A percentile compares a stretch with the other conserved stretches of the same genome.
Evolutionary conservation across 1,139 yeast species (phyloP).

Genomic region (Suhomyces coccinellae): DNA sequence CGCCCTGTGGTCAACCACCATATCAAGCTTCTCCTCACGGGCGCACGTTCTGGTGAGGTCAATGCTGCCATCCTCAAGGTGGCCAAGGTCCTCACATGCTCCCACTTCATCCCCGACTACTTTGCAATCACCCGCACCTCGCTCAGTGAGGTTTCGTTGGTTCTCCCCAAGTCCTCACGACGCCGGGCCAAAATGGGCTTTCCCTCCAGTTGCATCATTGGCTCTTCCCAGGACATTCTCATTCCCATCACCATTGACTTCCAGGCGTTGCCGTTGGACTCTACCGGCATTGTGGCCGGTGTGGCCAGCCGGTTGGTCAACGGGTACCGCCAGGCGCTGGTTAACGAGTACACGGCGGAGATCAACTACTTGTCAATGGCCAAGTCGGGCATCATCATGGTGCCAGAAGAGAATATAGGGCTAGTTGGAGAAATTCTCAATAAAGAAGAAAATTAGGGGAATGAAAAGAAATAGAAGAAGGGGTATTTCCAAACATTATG

Average conservation of each 20-base stretch:
- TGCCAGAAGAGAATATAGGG: constrained; percentile 52
- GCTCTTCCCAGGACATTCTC: constrained; percentile 57
- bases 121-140: constrained; percentile 62
- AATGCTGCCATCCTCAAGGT: constrained; percentile 39
- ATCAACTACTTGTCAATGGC: constrained; percentile 68
- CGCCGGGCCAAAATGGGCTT: constrained; percentile 42
- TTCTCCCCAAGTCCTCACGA: constrained; percentile 49
- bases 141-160: constrained; percentile 52
- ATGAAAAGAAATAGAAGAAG: not conserved
- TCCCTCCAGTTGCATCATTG: constrained; percentile 46
- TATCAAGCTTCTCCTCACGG: constrained; percentile 55
- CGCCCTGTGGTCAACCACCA: constrained; percentile 45
- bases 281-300: constrained; percentile 70
- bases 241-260: constrained; percentile 61
- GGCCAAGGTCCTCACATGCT: constrained; percentile 30
- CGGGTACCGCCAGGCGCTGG: constrained; percentile 25
- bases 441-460: not conserved
- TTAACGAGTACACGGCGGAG: constrained; percentile 36
- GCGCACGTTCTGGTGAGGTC: constrained; percentile 56
- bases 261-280: constrained; percentile 55
- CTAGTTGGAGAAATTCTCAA: constrained; percentile 11
- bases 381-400: constrained; percentile 58
- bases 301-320: constrained; percentile 53
- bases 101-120: constrained; percentile 43
- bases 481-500: too few species aligned